These are phyloP conservation scores for Picea abies DNA, from an alignment of 83 land plant species.

Conservation along the genomic window DNA sequence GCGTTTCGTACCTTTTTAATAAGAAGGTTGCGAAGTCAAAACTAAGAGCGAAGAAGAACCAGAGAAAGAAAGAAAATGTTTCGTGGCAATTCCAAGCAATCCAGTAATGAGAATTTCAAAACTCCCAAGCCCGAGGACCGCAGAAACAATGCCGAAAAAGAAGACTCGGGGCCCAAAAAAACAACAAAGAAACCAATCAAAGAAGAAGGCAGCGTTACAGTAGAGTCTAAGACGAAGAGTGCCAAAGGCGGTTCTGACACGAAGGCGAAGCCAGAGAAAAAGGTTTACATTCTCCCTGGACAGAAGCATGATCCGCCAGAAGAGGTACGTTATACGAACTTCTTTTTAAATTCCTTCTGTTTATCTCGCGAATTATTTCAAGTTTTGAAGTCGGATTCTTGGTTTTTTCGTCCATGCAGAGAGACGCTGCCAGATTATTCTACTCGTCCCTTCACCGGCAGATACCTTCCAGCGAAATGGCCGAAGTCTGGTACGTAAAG, in stretches of 20 bases:
- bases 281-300: conserved; percentile 5
- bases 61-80: background rate
- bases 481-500: background rate
- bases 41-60: too few species aligned
- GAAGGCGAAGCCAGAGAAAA: background rate
- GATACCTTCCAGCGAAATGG: background rate
- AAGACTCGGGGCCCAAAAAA: background rate
- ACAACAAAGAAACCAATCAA: background rate
- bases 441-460: background rate
- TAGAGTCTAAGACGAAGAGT: background rate
- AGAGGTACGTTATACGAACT: background rate
- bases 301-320: background rate
- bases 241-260: too few species aligned
- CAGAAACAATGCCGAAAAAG: background rate
- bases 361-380: too few species aligned
- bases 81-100: background rate
- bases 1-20: too few species aligned
- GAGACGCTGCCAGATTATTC: background rate
- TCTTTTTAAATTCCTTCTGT: too few species aligned
- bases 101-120: background rate
- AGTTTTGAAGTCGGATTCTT: too few species aligned
- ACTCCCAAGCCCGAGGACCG: background rate
- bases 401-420: background rate
- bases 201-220: background rate
- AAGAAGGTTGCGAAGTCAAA: too few species aligned